phyloP scores from a whole-genome alignment of 2,329 filamentous ascomycete species.

The Cladosporium phlei region DNA sequence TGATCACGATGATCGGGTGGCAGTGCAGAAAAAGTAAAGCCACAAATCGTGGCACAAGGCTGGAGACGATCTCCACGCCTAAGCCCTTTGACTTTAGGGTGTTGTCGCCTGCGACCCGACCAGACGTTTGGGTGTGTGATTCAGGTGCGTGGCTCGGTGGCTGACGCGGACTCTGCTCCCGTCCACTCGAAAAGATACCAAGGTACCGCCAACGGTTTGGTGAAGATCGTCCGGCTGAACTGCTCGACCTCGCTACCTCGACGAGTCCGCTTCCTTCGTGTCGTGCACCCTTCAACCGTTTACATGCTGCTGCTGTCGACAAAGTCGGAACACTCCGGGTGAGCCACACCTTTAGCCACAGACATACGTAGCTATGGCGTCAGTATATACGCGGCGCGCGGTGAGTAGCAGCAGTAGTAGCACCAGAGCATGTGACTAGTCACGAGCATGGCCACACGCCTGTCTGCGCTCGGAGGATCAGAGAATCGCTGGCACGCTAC shows the following conservation, averaged over 20 bases:
- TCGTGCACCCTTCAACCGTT: too few species aligned
- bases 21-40: slow-evolving; percentile 5
- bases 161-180: slow-evolving; percentile 5
- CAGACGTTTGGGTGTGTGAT: too few species aligned
- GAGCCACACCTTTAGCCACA: slow-evolving; percentile 1
- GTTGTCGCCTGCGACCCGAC: background rate
- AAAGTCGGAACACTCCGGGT: too few species aligned
- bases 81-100: slow-evolving; percentile 9
- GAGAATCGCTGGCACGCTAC: slow-evolving; percentile 8
- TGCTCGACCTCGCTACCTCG: background rate
- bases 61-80: slow-evolving; percentile 6
- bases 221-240: slow-evolving; percentile 10
- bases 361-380: slow-evolving; percentile 5
- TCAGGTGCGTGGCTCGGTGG: slow-evolving; percentile 1
- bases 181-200: background rate
- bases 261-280: too few species aligned
- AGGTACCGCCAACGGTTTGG: slow-evolving; percentile 8
- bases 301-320: too few species aligned
- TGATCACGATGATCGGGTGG: slow-evolving; percentile 11
- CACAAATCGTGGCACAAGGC: slow-evolving; percentile 4
- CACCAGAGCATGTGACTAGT: too few species aligned
- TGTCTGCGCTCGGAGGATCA: too few species aligned
- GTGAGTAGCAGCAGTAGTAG: too few species aligned
- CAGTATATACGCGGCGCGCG: background rate
- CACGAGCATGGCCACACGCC: slow-evolving; percentile 9